Conservation (phyloP, 2,329 filamentous ascomycete species). For the Ilyonectria mors-panacis region DNA sequence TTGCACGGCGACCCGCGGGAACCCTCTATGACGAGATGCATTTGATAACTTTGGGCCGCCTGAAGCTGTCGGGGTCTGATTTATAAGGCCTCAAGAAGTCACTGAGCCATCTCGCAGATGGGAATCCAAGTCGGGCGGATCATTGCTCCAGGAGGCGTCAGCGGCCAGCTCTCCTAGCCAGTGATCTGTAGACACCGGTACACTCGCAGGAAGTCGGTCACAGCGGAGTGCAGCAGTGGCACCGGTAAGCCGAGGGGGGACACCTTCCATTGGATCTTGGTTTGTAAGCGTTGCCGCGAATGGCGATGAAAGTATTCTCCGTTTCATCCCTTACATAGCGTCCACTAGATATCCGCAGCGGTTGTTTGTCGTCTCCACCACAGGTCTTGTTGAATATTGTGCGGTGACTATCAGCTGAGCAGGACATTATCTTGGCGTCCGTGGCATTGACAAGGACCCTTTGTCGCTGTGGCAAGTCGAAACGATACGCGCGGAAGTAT, state of each 20-base stretch:
- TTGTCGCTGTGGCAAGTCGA: background rate
- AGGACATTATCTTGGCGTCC: slow-evolving; percentile 16
- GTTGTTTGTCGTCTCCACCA: slow-evolving; percentile 23
- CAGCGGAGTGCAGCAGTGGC: slow-evolving; percentile 13
- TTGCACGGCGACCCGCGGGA: slow-evolving; percentile 20
- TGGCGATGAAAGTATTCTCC: slow-evolving; percentile 16
- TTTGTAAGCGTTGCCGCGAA: slow-evolving; percentile 29
- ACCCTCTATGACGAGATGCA: slow-evolving; percentile 22
- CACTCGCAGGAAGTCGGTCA: slow-evolving; percentile 19
- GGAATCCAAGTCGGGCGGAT: slow-evolving; percentile 9
- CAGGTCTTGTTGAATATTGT: background rate
- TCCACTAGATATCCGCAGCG: slow-evolving; percentile 3
- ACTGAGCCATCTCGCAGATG: slow-evolving; percentile 8
- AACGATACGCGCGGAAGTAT: slow-evolving; percentile 14
- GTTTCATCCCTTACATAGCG: slow-evolving; percentile 11
- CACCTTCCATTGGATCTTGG: slow-evolving; percentile 15
- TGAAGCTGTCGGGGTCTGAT: slow-evolving; percentile 1
- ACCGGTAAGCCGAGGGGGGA: slow-evolving; percentile 9
- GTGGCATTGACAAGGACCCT: slow-evolving; percentile 4
- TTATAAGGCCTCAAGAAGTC: slow-evolving; percentile 11
- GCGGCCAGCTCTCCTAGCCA: slow-evolving; percentile 16
- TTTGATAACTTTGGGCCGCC: slow-evolving; percentile 5
- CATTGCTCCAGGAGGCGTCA: slow-evolving; percentile 22
- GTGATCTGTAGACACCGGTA: slow-evolving; percentile 12
- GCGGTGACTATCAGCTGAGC: slow-evolving; percentile 14